Evolutionary conservation across 2,329 filamentous ascomycete species (phyloP).

Genomic region (Domatiomyces globalis): DNA sequence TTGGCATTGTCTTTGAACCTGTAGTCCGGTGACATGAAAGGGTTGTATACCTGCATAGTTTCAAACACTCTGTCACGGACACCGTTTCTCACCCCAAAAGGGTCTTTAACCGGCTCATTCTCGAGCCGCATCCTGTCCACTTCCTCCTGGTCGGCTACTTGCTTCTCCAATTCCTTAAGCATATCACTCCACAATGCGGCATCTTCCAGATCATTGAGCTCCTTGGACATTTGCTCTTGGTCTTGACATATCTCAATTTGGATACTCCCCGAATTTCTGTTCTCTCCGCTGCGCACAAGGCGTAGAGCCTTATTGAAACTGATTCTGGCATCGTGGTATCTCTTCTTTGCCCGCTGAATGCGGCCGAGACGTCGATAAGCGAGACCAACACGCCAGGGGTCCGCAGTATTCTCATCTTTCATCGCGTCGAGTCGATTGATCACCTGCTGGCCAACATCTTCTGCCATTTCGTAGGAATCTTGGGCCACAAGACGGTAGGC

Average conservation of each 20-base stretch:
- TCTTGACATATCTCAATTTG: constrained; percentile 11
- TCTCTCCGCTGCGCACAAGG: constrained; percentile 4
- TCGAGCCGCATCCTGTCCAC: not conserved
- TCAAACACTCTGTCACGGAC: not conserved
- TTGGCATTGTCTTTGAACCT: not conserved
- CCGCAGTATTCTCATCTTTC: constrained; percentile 3
- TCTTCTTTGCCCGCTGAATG: constrained; percentile 5
- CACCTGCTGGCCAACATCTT: constrained; percentile 5
- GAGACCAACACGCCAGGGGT: constrained; percentile 9
- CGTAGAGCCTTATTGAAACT: constrained; percentile 11
- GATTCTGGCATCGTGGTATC: constrained; percentile 7
- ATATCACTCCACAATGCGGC: constrained; percentile 5
- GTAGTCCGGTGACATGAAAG: not conserved
- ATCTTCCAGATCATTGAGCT: constrained; percentile 7
- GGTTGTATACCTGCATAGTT: not conserved
- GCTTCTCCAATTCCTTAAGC: constrained; percentile 4
- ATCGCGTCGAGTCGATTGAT: constrained; percentile 4
- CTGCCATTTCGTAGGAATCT: constrained; percentile 2
- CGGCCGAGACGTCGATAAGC: constrained; percentile 12
- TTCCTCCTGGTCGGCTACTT: not conserved
- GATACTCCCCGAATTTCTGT: constrained; percentile 3
- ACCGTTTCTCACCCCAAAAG: not conserved
- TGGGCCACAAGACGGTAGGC: constrained; percentile 9
- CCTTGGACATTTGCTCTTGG: constrained; percentile 8
- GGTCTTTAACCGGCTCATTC: not conserved